phyloP scores from a whole-genome alignment of 768 basidiomycete species.

The Cubamyces sp. region DNA sequence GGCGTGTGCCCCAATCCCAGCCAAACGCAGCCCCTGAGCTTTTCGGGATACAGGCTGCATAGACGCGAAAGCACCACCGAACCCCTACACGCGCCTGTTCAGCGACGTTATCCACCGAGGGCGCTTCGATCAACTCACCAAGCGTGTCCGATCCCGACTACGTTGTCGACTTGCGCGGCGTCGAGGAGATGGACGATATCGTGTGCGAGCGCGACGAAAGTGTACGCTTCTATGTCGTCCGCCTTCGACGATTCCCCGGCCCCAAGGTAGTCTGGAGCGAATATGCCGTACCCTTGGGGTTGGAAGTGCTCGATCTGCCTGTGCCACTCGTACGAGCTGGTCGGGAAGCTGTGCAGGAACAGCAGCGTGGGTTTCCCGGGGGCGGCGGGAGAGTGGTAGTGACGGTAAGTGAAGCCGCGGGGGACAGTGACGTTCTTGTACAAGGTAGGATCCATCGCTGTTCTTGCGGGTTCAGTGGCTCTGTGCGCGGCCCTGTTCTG shows the following conservation, averaged over 20 bases:
- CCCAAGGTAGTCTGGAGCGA: constrained; percentile 52
- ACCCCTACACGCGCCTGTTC: constrained; percentile 37
- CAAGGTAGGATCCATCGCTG: constrained; percentile 27
- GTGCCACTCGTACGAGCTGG: constrained; percentile 45
- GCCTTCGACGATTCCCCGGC: constrained; percentile 49
- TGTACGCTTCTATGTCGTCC: constrained; percentile 32
- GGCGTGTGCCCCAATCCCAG: constrained; percentile 38
- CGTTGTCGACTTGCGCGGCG: constrained; percentile 31
- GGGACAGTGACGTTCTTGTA: constrained; percentile 37
- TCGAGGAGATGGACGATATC: constrained; percentile 42
- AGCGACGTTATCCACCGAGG: not conserved
- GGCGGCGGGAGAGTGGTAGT: constrained; percentile 33
- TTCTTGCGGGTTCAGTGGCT: not conserved
- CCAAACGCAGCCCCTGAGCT: constrained; percentile 46
- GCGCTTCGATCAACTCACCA: constrained; percentile 29
- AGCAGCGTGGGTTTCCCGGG: constrained; percentile 42
- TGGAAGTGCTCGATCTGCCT: constrained; percentile 43
- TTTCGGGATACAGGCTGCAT: constrained; percentile 36
- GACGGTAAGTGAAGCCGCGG: constrained; percentile 41
- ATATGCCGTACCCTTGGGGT: constrained; percentile 43
- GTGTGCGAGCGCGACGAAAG: constrained; percentile 24
- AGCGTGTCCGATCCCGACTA: constrained; percentile 39
- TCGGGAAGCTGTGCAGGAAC: constrained; percentile 49
- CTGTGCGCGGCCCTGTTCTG: no score
- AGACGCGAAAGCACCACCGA: constrained; percentile 27